phyloP scores from a whole-genome alignment of 2,329 filamentous ascomycete genomes.

The Colletotrichum spaethianum region DNA sequence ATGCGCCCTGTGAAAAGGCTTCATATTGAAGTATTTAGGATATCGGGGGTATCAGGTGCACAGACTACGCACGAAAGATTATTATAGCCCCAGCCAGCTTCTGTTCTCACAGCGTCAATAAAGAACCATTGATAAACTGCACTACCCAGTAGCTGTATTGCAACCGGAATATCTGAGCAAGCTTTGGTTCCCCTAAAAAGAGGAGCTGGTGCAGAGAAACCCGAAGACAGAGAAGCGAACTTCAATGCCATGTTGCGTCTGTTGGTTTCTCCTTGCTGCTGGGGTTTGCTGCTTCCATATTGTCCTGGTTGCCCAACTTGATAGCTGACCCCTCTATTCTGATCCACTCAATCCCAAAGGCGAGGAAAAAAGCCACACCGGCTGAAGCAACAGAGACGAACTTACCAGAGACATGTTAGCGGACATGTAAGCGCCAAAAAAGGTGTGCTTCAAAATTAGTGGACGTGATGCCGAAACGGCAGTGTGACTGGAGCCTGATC shows the following conservation, averaged over 20 bases:
- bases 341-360: constrained; percentile 4
- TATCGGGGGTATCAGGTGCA: background rate
- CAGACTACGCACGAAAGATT: background rate
- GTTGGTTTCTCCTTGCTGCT: background rate
- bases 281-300: background rate
- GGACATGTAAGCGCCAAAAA: background rate
- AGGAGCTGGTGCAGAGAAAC: background rate
- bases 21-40: background rate
- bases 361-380: constrained; percentile 4
- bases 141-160: background rate
- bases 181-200: background rate
- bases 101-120: background rate
- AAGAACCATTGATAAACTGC: background rate
- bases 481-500: too few species aligned
- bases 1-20: background rate
- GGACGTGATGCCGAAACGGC: too few species aligned
- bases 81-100: background rate
- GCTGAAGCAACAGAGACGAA: constrained; percentile 5
- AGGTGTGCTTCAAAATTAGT: too few species aligned
- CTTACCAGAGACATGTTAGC: background rate
- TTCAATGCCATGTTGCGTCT: background rate
- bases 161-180: background rate
- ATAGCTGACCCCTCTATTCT: background rate
- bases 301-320: constrained; percentile 1
- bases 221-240: background rate